These are phyloP conservation scores for Ceratorhiza oryzae-sativae DNA, from an alignment of 1,284 basidiomycete genomes.

Conservation along the genomic window DNA sequence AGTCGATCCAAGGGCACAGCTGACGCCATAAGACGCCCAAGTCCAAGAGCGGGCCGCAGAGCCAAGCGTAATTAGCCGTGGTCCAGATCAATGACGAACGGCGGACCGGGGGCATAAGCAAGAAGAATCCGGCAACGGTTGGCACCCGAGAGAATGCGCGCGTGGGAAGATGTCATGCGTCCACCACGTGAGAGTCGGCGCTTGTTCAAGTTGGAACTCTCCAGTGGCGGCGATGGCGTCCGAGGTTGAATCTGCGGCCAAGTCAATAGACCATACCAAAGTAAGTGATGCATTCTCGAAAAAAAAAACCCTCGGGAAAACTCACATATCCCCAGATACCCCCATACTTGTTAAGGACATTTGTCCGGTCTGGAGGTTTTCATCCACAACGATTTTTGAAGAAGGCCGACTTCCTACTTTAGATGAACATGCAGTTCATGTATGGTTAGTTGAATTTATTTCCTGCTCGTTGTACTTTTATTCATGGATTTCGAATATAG, in stretches of 20 bases:
- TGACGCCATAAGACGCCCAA: neutral
- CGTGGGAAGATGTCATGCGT: neutral
- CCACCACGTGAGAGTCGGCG: slow-evolving; percentile 10
- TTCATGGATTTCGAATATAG: slow-evolving; percentile 51
- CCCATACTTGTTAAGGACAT: slow-evolving; percentile 80
- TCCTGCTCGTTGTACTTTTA: neutral
- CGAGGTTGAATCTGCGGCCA: slow-evolving; percentile 2
- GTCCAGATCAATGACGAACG: neutral
- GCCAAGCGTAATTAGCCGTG: neutral
- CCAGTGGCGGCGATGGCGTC: slow-evolving; percentile 23
- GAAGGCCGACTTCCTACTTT: slow-evolving; percentile 73
- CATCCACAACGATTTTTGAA: slow-evolving; percentile 75
- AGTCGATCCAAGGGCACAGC: neutral
- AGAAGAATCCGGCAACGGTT: neutral
- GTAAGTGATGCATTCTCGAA: too few species aligned
- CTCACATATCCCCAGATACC: slow-evolving; percentile 64
- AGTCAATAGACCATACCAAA: slow-evolving; percentile 15
- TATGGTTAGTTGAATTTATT: slow-evolving; percentile 58
- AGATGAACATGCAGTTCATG: slow-evolving; percentile 76
- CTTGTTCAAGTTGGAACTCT: neutral
- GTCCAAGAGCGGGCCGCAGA: slow-evolving; percentile 8
- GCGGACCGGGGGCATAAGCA: neutral
- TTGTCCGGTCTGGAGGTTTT: slow-evolving; percentile 77
- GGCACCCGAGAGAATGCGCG: neutral
- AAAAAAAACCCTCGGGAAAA: too few species aligned